Base-by-base conservation (phyloP, 108 stramenopile species). In the Cyclostephanos tholiformis region DNA sequence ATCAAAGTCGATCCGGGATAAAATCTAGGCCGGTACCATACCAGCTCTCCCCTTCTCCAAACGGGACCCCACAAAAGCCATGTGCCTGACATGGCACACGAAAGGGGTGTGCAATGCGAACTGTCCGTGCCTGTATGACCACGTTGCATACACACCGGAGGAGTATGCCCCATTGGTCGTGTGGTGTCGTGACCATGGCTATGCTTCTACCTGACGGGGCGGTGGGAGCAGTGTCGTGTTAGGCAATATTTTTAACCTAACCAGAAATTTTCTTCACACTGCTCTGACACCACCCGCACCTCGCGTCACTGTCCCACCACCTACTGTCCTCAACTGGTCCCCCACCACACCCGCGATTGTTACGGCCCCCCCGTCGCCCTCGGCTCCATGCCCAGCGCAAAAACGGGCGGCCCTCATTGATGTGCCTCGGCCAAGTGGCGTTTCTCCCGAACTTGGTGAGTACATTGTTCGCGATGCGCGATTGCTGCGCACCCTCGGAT, bases 361-460 rank as follows among this genome's bases (percentile, higher is more conserved):
- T 32, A 2, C 32, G 32, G 32, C 32, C 32, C 32, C 32, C 32
- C 4, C 32, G 32, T 32, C 32, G 32, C 32, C 32, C 32, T 32
- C 32, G 32, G 32, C 32, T 32, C 4, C 32, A 32, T 2, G 32
- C 32, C 32, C 32, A 32, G 32, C 32, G 32, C n/a, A n/a, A n/a
- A n/a, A n/a, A 25, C 30, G 6, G 68, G 71, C 12, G 71, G 64
- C 13, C 43, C 56, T 72, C 22, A n/a, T 20, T 22, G 55, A 68
- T 67, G 59, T 68, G 35, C 27, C 67, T 22, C 82, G 77, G 39
- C 76, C 76, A 11, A 76, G 72, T n/a, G n/a, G n/a, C n/a, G n/a
- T n/a, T n/a, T n/a, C n/a, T n/a, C n/a, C n/a, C n/a, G n/a, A n/a
- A n/a, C n/a, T n/a, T n/a, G n/a, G n/a, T n/a, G n/a, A n/a, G n/a